These are phyloP conservation scores for Citrus australasica DNA, from an alignment of 345 rosid genomes.

Conservation along the genomic window DNA sequence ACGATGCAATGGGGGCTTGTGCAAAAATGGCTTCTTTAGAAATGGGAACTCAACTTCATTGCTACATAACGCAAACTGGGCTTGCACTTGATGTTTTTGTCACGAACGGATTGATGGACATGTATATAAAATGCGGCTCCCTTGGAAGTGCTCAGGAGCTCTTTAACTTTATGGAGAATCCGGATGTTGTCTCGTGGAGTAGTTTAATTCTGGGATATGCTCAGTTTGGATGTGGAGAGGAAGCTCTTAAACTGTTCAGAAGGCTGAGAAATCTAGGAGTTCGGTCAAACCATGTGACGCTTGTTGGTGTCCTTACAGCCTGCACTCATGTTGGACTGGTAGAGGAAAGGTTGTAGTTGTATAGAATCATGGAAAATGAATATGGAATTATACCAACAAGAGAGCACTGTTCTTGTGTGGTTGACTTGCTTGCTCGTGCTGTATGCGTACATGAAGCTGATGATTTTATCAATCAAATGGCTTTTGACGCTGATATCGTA, in stretches of 20 bases:
- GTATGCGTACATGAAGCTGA: constrained; percentile 64
- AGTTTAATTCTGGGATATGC: constrained; percentile 70
- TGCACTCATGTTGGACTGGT: constrained; percentile 76
- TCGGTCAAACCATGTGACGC: constrained; percentile 57
- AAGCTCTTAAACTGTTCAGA: constrained; percentile 56
- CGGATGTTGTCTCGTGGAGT: constrained; percentile 79
- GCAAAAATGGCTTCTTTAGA: constrained; percentile 63
- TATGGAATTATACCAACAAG: constrained; percentile 44
- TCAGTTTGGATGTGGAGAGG: constrained; percentile 63
- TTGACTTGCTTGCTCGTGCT: constrained; percentile 69
- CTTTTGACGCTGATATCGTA: constrained; percentile 52
- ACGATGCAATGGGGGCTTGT: constrained; percentile 51
- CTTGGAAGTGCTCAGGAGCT: constrained; percentile 41
- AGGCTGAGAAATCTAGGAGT: constrained; percentile 49
- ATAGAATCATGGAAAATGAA: constrained; percentile 47
- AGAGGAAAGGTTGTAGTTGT: constrained; percentile 64
- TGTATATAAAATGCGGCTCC: constrained; percentile 76
- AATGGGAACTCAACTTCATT: constrained; percentile 61
- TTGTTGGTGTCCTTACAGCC: constrained; percentile 50
- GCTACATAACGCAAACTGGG: constrained; percentile 49
- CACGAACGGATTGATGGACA: constrained; percentile 58
- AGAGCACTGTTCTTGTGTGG: constrained; percentile 69
- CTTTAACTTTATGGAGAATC: constrained; percentile 45
- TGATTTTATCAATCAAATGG: constrained; percentile 48
- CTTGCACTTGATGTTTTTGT: constrained; percentile 40